Evolutionary conservation across 352 stramenopile species (phyloP).

Genomic region (Phytophthora multivora): DNA sequence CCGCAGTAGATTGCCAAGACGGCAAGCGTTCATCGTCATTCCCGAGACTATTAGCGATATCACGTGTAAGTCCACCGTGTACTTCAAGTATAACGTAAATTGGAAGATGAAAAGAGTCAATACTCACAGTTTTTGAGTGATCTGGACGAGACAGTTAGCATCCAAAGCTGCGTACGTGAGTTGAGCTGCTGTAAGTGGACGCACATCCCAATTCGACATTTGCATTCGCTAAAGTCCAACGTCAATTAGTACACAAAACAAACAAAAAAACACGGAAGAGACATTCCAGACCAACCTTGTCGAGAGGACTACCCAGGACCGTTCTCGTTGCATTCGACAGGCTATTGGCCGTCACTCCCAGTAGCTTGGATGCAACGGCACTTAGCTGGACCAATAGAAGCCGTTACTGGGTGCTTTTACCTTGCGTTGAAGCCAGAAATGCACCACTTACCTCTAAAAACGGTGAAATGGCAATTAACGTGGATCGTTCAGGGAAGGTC

Average conservation of each 20-base stretch:
- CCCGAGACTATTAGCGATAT: neutral
- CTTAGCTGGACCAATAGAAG: conserved; percentile 34
- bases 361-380: conserved; percentile 37
- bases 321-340: conserved; percentile 56
- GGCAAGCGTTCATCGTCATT: conserved; percentile 19
- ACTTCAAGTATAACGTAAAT: neutral
- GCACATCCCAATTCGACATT: conserved; percentile 71
- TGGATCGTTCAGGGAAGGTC: conserved; percentile 61
- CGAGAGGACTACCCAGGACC: conserved; percentile 56
- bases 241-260: neutral
- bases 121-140: conserved; percentile 55
- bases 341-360: conserved; percentile 54
- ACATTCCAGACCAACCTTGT: conserved; percentile 47
- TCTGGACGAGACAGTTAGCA: conserved; percentile 62
- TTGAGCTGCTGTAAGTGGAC: conserved; percentile 56
- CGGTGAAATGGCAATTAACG: conserved; percentile 39
- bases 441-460: conserved; percentile 51
- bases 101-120: neutral
- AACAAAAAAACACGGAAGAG: neutral
- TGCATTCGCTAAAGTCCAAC: conserved; percentile 54
- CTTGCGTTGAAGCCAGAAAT: no score
- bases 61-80: conserved; percentile 1
- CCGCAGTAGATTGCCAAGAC: conserved; percentile 25
- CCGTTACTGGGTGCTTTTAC: neutral
- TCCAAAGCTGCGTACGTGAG: conserved; percentile 68